Conservation (phyloP, 768 basidiomycete genomes). For the Boletales sp. region DNA sequence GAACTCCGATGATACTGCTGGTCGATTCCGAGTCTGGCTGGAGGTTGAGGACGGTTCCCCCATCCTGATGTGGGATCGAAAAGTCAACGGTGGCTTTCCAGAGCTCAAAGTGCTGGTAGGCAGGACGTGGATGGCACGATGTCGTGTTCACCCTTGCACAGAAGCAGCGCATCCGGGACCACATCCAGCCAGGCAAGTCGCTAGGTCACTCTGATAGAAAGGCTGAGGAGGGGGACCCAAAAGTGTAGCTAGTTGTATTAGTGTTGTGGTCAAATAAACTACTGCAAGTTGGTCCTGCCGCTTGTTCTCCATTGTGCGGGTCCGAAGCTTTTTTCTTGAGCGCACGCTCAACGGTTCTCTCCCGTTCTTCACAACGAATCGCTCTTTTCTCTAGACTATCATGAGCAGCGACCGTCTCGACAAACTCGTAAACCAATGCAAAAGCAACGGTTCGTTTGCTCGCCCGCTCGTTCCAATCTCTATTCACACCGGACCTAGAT, state of each 20-base stretch:
- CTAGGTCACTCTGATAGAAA: conserved; percentile 87
- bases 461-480: conserved; percentile 4
- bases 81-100: conserved; percentile 87
- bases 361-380: conserved; percentile 7
- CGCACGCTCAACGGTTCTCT: conserved; percentile 16
- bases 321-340: conserved; percentile 17
- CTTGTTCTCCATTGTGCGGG: not conserved
- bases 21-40: conserved; percentile 91
- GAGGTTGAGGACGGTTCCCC: conserved; percentile 35
- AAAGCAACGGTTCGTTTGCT: conserved; percentile 50
- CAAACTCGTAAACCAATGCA: conserved; percentile 61
- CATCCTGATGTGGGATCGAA: conserved; percentile 81
- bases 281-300: not conserved
- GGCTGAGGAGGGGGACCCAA: conserved; percentile 2
- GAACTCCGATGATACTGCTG: conserved; percentile 78
- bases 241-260: not conserved
- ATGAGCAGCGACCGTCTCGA: conserved; percentile 60
- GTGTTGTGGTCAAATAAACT: conserved; percentile 1
- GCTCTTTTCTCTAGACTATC: conserved; percentile 20
- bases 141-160: conserved; percentile 29
- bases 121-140: conserved; percentile 7
- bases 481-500: conserved; percentile 42
- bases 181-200: conserved; percentile 73
- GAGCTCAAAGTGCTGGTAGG: conserved; percentile 81
- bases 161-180: conserved; percentile 88